These are phyloP conservation scores for Penicillium sp. DNA, from an alignment of 2,329 filamentous ascomycete genomes.

Conservation along the genomic window DNA sequence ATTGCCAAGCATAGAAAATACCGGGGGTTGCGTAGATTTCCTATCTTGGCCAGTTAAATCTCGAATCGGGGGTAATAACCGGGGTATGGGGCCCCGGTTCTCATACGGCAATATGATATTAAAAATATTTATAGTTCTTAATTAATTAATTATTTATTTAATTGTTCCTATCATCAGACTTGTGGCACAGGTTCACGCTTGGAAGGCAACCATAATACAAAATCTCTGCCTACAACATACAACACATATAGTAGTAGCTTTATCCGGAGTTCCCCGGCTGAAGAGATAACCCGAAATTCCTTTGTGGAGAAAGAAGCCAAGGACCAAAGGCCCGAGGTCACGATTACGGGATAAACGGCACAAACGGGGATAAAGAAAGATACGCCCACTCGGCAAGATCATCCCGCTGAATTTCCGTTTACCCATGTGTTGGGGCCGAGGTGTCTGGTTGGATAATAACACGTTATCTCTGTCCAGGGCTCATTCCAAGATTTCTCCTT, in stretches of 20 bases:
- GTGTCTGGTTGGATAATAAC: constrained; percentile 11
- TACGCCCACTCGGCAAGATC: constrained; percentile 17
- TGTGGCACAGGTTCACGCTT: background rate
- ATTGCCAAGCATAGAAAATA: background rate
- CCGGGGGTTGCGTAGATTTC: background rate
- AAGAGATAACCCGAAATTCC: background rate
- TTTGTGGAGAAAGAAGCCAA: background rate
- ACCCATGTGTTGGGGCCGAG: constrained; percentile 6
- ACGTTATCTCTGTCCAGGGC: background rate
- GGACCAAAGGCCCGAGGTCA: background rate
- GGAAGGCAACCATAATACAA: no score
- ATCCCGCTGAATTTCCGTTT: background rate
- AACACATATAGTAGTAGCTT: background rate
- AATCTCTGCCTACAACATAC: background rate
- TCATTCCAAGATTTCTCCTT: background rate
- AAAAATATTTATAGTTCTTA: no score
- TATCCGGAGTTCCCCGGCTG: constrained; percentile 1
- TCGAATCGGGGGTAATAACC: background rate
- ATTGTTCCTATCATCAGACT: background rate
- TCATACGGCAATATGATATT: no score
- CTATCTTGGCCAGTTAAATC: constrained; percentile 1
- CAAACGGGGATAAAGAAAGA: constrained; percentile 19
- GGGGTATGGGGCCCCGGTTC: constrained; percentile 1
- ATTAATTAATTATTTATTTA: background rate
- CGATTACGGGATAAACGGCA: background rate